A percentile compares a stretch with the other conserved stretches of the same genome.
phyloP scores from a whole-genome alignment of 2,329 filamentous ascomycete genomes.

The Drechslerella coelobrocha region DNA sequence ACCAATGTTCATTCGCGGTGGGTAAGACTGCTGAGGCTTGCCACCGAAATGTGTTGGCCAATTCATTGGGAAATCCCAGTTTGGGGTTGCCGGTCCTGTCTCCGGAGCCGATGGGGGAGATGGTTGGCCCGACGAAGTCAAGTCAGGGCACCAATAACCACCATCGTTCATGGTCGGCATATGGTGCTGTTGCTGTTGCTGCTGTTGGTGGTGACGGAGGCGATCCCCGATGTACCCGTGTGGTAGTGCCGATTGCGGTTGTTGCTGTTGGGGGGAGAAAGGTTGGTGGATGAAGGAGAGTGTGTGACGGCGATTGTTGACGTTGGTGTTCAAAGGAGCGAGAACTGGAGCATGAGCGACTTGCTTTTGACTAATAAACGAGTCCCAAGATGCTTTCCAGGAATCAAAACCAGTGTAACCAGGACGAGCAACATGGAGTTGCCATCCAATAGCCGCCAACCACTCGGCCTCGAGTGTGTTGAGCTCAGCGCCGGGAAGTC shows the following conservation, averaged over 20 bases:
- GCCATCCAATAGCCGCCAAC: conserved; percentile 81
- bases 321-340: conserved; percentile 70
- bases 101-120: conserved; percentile 65
- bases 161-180: conserved; percentile 59
- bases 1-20: conserved; percentile 62
- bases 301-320: conserved; percentile 63
- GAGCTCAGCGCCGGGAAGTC: conserved; percentile 81
- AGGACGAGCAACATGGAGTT: conserved; percentile 83
- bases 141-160: conserved; percentile 55
- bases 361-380: conserved; percentile 64
- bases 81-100: conserved; percentile 65
- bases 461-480: conserved; percentile 88
- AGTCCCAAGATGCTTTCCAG: conserved; percentile 72
- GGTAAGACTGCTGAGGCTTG: conserved; percentile 63
- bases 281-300: conserved; percentile 62
- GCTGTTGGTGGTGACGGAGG: conserved; percentile 54
- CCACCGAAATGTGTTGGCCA: conserved; percentile 63
- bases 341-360: conserved; percentile 57
- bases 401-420: conserved; percentile 73
- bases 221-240: conserved; percentile 53
- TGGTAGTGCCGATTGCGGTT: conserved; percentile 48
- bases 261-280: conserved; percentile 64
- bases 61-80: conserved; percentile 62
- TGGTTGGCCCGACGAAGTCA: conserved; percentile 56
- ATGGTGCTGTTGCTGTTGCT: conserved; percentile 57